Conservation (phyloP, 148 eudicot species). For the Silene latifolia region DNA sequence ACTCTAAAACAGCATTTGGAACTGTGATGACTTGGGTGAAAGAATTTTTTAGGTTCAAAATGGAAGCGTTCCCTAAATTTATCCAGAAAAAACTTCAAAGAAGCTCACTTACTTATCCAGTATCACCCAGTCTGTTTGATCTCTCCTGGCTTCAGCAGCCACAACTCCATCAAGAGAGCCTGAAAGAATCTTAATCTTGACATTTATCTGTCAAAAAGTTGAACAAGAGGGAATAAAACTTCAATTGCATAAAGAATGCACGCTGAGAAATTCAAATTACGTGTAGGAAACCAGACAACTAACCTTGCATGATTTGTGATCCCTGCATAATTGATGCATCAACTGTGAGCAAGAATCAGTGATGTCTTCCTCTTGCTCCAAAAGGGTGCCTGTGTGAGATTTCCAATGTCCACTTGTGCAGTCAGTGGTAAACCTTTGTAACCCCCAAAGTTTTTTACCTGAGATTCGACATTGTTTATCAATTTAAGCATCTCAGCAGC, state of each 20-base stretch:
- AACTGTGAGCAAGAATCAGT: slow-evolving; percentile 53
- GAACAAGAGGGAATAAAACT: slow-evolving; percentile 5
- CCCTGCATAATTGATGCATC: slow-evolving; percentile 57
- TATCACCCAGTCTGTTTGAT: slow-evolving; percentile 62
- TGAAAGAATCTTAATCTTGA: slow-evolving; percentile 60
- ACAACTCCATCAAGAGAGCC: slow-evolving; percentile 53
- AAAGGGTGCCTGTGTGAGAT: slow-evolving; percentile 47
- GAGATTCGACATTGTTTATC: slow-evolving; percentile 13
- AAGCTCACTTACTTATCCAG: slow-evolving; percentile 59
- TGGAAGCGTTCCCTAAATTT: not conserved
- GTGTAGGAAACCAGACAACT: slow-evolving; percentile 7
- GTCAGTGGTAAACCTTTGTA: slow-evolving; percentile 57
- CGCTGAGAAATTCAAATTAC: not conserved
- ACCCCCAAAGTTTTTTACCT: slow-evolving; percentile 55
- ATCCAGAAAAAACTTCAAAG: slow-evolving; percentile 2
- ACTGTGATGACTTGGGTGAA: not conserved
- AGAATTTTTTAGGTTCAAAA: not conserved
- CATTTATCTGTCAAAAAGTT: slow-evolving; percentile 45
- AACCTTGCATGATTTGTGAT: slow-evolving; percentile 63
- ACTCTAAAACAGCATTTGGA: not conserved
- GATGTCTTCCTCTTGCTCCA: slow-evolving; percentile 60
- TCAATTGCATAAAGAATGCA: not conserved
- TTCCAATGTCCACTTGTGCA: slow-evolving; percentile 51
- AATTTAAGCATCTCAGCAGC: slow-evolving; percentile 15
- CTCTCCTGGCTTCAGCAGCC: slow-evolving; percentile 66